Base-by-base conservation (phyloP, 179 eudicot species). In the Silene vulgaris region DNA sequence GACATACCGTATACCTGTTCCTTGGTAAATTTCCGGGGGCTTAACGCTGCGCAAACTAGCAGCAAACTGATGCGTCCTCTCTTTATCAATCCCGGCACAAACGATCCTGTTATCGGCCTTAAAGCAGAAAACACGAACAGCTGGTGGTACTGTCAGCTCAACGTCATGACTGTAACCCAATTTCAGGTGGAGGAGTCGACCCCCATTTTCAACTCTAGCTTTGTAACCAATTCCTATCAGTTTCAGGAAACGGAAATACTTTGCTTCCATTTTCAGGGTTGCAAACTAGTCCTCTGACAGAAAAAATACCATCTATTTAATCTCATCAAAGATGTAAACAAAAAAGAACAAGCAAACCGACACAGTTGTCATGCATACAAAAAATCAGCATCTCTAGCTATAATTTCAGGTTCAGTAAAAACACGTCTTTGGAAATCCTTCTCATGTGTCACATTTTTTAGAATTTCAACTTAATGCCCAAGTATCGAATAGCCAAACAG, bases 81-180 rank as follows among this genome's bases (percentile, higher is more conserved):
- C 65, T 19, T 77, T 72, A 32, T 77, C 71, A 48, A 77, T 77
- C 35, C 75, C 80, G 1, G 75, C 75, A 71, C 75, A 77, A 7
- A 73, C 57, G 32, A 77, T 70, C 50, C 48, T 19, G 64, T 77
- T 70, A 29, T 70, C 79, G 1, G 79, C 57, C 40, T 71, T 71
- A 14, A 77, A 77, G 61, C 80, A 71, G 71, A 77, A 77, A 74
- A 77, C 80, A 13, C 80, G 75, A 63, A 77, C 80, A 5, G 64
- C 19, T 5, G 75, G 75, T 17, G 80, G 80, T 21, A 77, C 80
- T 45, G 64, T 52, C 54, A 77, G 5, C 50, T 77, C 80, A 45
- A 77, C 75, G 48, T 77, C 80, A 62, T 77, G 75, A 69, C 75
- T 77, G 76, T 63, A 72, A 67, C 80, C 80, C 29, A 77, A 59